These are phyloP conservation scores for Plantago lanceolata DNA, from an alignment of 305 asterid genomes.

Conservation along the genomic window DNA sequence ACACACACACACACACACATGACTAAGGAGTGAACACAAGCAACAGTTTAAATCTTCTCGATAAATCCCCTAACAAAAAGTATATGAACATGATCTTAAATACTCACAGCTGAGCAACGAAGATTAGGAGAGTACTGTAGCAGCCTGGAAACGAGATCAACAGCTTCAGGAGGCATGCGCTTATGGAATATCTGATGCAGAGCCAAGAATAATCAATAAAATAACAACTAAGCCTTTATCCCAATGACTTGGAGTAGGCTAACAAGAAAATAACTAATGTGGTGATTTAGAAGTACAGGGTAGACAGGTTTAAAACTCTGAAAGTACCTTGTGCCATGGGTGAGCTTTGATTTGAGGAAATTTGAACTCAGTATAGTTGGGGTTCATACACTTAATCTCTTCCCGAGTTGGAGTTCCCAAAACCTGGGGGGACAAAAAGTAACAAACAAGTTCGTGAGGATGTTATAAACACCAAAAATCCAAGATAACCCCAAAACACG, in stretches of 20 bases:
- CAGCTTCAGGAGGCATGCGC: conserved; percentile 91
- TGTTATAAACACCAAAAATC: conserved; percentile 9
- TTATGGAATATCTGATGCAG: conserved; percentile 74
- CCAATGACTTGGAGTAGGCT: too few relatives aligned
- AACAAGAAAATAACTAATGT: not conserved
- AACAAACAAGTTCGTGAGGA: conserved; percentile 10
- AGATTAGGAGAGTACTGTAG: conserved; percentile 91
- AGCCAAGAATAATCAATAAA: conserved; percentile 16
- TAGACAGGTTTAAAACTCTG: conserved; percentile 5
- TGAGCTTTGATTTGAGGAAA: conserved; percentile 75
- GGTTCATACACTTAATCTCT: conserved; percentile 97
- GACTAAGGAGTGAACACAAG: not conserved
- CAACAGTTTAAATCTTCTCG: not conserved
- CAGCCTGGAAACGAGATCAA: conserved; percentile 81
- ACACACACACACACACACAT: not conserved
- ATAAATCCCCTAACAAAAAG: not conserved
- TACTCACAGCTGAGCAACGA: conserved; percentile 86
- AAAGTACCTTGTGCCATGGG: conserved; percentile 88
- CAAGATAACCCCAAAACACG: not conserved
- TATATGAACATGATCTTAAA: not conserved
- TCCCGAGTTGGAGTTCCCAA: conserved; percentile 96
- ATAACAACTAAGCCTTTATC: not conserved
- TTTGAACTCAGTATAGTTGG: conserved; percentile 82
- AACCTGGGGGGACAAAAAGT: conserved; percentile 44
- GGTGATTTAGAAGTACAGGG: conserved; percentile 6